Base-by-base conservation (phyloP, 495 filamentous ascomycete species). In the Xylaria nigripes region DNA sequence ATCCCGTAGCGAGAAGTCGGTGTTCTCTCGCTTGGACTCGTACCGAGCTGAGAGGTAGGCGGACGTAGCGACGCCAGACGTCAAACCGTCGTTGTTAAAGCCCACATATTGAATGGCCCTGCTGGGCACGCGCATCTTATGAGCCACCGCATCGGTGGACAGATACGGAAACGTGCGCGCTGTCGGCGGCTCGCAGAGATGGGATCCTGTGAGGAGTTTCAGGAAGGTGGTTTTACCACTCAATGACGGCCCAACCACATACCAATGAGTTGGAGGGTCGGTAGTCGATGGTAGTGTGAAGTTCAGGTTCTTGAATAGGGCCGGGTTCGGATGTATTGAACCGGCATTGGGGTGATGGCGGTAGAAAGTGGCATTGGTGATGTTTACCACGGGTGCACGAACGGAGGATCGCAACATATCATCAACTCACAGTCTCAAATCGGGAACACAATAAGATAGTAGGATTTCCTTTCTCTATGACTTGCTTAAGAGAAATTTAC, bases 1-100 rank as follows among this genome's bases (percentile, higher is more conserved):
- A 61, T 93, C 84, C 45, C 72, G 61, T 1, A 98, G 79, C 19
- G 86, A 86, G 68, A 90, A 91, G 67, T 97, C 93, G 8, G 86
- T 90, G 47, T 81, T 86, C 64, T 96, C 92, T 18, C 89, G 75
- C 45, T 83, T 70, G 51, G 86, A 90, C 74, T 98, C 93, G 70
- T 98, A 98, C n/a, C 93, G 78, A 12, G 90, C 89, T 59, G 87
- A 89, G 30, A 97, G 69, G 61, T 96, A 96, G 10, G 87, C 83
- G 9, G 89, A 90, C 1, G 82, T 68, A 0, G 74, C 68, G 6
- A 72, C 68, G 3, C 58, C 61, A 7, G 68, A 65, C 1, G 62
- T 57, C 10, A 68, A 64, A 13, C 76, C 74, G 59, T 87, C 78
- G 2, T 79, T 80, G 56, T 81, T 76, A 63, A 96, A 96, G 0